Percentiles rank a stretch among this genome's conserved stretches.
phyloP scores from a whole-genome alignment of 2,329 filamentous ascomycete genomes.

The Botrytis tulipae region DNA sequence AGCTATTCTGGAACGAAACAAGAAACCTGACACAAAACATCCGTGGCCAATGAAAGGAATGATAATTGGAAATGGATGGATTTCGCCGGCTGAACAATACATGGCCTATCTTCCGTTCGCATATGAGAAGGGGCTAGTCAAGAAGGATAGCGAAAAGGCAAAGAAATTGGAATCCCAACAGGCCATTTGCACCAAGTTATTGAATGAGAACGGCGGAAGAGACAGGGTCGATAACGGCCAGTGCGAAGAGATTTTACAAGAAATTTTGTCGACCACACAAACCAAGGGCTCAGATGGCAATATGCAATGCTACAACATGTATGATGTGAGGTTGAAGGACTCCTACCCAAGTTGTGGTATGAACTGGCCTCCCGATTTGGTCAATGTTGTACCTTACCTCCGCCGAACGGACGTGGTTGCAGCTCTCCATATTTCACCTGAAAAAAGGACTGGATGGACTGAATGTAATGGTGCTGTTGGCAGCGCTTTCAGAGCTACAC shows the following conservation, averaged over 20 bases:
- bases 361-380: constrained; percentile 94
- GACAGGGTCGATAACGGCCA: constrained; percentile 63
- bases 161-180: constrained; percentile 67
- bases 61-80: constrained; percentile 97
- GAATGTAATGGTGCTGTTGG: constrained; percentile 85
- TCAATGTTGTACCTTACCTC: constrained; percentile 76
- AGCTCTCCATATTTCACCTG: constrained; percentile 78
- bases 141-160: constrained; percentile 62
- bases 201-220: constrained; percentile 57
- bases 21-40: constrained; percentile 47
- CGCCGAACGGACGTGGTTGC: constrained; percentile 73
- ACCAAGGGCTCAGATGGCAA: constrained; percentile 52
- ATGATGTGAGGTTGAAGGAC: constrained; percentile 86
- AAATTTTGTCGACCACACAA: constrained; percentile 66
- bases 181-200: constrained; percentile 60
- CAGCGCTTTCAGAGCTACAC: constrained; percentile 63
- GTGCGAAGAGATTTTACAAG: constrained; percentile 76
- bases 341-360: constrained; percentile 83
- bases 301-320: constrained; percentile 83
- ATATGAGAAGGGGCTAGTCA: constrained; percentile 71
- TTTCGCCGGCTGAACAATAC: constrained; percentile 87
- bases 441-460: constrained; percentile 84
- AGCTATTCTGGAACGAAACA: constrained; percentile 85
- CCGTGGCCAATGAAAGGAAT: constrained; percentile 81
- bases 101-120: constrained; percentile 79